Percentiles rank a stretch among this genome's conserved stretches.
These are phyloP conservation scores for Capsicum rhomboideum DNA, from an alignment of 257 asterid genomes.

Conservation along the genomic window DNA sequence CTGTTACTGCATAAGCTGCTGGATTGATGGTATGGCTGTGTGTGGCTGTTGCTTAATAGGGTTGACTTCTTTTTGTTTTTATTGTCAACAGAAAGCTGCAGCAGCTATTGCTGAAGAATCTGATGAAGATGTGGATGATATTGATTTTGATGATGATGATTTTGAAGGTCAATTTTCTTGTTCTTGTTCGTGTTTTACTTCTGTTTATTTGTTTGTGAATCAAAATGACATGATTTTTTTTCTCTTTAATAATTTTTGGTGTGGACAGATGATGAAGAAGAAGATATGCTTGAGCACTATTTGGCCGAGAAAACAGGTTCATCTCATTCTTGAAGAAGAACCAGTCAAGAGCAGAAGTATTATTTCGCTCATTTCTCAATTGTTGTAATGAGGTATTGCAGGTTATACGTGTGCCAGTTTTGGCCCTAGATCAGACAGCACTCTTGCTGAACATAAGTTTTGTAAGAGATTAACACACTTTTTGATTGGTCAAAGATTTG, in stretches of 20 bases:
- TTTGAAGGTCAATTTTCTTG: conserved; percentile 53
- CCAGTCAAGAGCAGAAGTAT: not conserved
- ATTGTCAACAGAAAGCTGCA: conserved; percentile 63
- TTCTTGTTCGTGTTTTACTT: not conserved
- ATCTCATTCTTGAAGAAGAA: conserved; percentile 27
- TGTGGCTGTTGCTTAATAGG: not conserved
- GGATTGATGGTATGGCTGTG: not conserved
- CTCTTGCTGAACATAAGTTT: not conserved
- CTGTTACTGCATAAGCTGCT: not conserved
- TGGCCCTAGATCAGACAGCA: not conserved
- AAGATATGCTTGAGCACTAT: conserved; percentile 95
- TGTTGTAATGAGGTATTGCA: not conserved
- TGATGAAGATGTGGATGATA: conserved; percentile 71
- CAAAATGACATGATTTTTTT: not conserved
- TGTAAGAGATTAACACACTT: not conserved
- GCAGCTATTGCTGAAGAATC: conserved; percentile 54
- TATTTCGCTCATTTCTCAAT: not conserved
- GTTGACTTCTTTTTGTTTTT: not conserved
- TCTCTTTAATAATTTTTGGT: not conserved
- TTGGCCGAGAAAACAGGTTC: conserved; percentile 65
- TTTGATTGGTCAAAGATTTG: not conserved
- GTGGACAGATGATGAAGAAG: conserved; percentile 75
- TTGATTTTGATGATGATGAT: conserved; percentile 87
- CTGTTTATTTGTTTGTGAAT: not conserved
- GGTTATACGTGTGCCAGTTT: not conserved